phyloP scores from a whole-genome alignment of 2,329 filamentous ascomycete species.

The Aspergillus floridensis region DNA sequence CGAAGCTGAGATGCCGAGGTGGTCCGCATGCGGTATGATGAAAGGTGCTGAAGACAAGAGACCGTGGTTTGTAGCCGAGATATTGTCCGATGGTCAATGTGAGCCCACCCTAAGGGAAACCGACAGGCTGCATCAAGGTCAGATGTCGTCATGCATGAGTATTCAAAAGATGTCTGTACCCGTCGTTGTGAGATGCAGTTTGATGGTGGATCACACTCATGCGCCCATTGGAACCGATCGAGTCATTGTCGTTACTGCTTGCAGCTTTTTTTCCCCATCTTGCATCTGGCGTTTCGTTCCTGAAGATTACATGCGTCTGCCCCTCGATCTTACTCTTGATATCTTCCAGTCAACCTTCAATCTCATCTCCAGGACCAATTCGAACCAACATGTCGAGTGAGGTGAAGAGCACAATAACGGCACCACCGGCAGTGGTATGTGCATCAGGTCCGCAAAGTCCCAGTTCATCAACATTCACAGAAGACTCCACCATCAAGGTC shows the following conservation, averaged over 20 bases:
- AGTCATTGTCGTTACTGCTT: not conserved
- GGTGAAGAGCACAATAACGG: conserved; percentile 15
- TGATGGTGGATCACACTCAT: conserved; percentile 5
- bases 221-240: conserved; percentile 1
- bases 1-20: conserved; percentile 10
- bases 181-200: conserved; percentile 8
- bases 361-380: not conserved
- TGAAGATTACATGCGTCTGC: not conserved
- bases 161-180: conserved; percentile 19
- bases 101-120: conserved; percentile 19
- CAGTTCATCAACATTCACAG: conserved; percentile 22
- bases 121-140: conserved; percentile 7
- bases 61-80: conserved; percentile 8
- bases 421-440: conserved; percentile 19
- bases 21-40: conserved; percentile 13
- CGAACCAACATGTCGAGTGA: conserved; percentile 15
- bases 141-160: conserved; percentile 17
- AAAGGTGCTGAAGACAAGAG: conserved; percentile 4
- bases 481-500: conserved; percentile 12
- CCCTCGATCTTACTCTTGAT: not conserved
- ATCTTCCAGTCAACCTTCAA: not conserved
- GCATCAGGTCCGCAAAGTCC: conserved; percentile 11
- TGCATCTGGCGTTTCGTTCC: not conserved
- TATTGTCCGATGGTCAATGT: conserved; percentile 15
- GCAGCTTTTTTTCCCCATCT: not conserved